Percentiles rank a stretch among this genome's conserved stretches.
These are phyloP conservation scores for Clitoria ternatea DNA, from an alignment of 306 rosid genomes.

Conservation along the genomic window DNA sequence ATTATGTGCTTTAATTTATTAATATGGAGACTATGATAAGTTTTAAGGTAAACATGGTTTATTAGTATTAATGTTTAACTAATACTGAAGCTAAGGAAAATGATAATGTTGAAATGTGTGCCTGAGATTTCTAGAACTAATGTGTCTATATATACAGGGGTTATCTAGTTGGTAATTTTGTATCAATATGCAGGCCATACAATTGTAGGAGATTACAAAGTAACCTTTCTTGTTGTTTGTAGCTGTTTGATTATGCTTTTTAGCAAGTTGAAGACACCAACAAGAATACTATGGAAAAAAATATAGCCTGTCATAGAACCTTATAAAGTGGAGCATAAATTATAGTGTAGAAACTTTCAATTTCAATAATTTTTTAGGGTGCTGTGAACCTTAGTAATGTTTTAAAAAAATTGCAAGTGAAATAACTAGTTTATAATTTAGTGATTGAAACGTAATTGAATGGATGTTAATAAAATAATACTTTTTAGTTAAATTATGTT, in stretches of 20 bases:
- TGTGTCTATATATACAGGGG: neutral
- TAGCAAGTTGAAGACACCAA: neutral
- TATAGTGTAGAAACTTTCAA: too few relatives aligned
- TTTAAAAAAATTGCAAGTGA: too few relatives aligned
- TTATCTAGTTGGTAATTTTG: neutral
- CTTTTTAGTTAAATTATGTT: too few relatives aligned
- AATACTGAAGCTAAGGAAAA: neutral
- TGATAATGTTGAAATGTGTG: neutral
- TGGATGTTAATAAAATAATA: too few relatives aligned
- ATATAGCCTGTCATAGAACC: too few relatives aligned
- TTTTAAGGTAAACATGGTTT: conserved; percentile 21
- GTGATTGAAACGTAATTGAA: too few relatives aligned
- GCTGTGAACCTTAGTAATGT: too few relatives aligned
- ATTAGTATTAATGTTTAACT: too few relatives aligned
- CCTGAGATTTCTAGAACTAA: neutral
- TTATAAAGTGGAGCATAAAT: neutral
- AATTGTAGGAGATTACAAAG: conserved; percentile 1
- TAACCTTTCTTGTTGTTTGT: neutral
- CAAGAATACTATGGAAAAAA: neutral
- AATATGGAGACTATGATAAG: conserved; percentile 21
- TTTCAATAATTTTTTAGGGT: too few relatives aligned
- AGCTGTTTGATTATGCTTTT: conserved; percentile 1
- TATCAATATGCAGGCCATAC: conserved; percentile 2
- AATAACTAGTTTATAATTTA: too few relatives aligned
- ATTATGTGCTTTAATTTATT: too few relatives aligned